Evolutionary conservation across 768 basidiomycete genomes (phyloP).

Genomic region (Lactifluus piperatus): DNA sequence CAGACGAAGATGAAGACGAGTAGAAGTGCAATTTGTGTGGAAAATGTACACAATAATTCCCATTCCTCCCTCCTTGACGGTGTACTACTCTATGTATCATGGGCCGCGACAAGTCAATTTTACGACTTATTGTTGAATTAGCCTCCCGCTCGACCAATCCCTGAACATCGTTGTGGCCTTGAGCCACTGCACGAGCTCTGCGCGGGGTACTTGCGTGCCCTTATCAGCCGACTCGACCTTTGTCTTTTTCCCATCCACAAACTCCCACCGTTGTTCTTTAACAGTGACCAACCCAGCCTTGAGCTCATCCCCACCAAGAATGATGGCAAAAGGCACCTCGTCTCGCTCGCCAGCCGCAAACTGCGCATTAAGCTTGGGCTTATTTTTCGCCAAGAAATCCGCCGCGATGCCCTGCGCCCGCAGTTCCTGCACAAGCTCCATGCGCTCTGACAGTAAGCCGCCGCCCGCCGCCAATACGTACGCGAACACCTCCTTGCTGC

Average conservation of each 20-base stretch:
- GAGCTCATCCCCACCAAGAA: slow-evolving; percentile 83
- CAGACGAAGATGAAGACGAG: slow-evolving; percentile 27
- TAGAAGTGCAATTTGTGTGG: slow-evolving; percentile 6
- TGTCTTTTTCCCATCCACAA: slow-evolving; percentile 61
- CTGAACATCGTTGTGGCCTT: slow-evolving; percentile 25
- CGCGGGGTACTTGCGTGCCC: slow-evolving; percentile 34
- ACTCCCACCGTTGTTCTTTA: slow-evolving; percentile 84
- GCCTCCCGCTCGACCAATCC: slow-evolving; percentile 29
- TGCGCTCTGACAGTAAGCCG: slow-evolving; percentile 78
- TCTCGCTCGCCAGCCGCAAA: slow-evolving; percentile 89
- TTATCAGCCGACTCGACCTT: slow-evolving; percentile 44
- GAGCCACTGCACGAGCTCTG: slow-evolving; percentile 29
- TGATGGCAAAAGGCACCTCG: slow-evolving; percentile 86
- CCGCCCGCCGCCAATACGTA: slow-evolving; percentile 91
- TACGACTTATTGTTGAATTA: slow-evolving; percentile 20
- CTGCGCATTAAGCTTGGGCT: slow-evolving; percentile 81
- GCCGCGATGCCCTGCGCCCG: slow-evolving; percentile 87
- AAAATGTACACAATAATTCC: slow-evolving; percentile 16
- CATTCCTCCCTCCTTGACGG: background rate
- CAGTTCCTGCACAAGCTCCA: slow-evolving; percentile 69
- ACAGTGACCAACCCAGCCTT: slow-evolving; percentile 79
- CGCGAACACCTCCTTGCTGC: slow-evolving; percentile 88
- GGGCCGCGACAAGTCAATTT: slow-evolving; percentile 6
- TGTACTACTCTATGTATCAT: slow-evolving; percentile 8
- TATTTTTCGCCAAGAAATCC: slow-evolving; percentile 88